Conservation (phyloP, 2,329 filamentous ascomycete species). For the Nemania sp. region DNA sequence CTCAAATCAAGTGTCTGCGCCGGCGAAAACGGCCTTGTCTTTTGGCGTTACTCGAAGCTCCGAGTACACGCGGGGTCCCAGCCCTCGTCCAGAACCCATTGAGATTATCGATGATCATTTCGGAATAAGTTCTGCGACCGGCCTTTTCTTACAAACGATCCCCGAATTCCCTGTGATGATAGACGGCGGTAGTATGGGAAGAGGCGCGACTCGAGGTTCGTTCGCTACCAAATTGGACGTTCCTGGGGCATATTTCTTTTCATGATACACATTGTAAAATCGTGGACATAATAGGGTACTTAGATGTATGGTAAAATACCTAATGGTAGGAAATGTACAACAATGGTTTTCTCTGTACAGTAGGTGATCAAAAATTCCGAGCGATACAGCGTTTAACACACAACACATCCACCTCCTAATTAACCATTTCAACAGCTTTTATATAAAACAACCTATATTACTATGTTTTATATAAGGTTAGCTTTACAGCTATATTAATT, state of each 20-base stretch:
- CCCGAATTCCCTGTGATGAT: conserved; percentile 10
- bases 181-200: neutral
- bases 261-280: neutral
- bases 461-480: no score
- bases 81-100: conserved; percentile 32
- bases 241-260: conserved; percentile 32
- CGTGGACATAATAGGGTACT: no score
- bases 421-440: no score
- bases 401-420: no score
- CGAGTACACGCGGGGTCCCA: conserved; percentile 16
- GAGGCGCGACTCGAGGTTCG: conserved; percentile 4
- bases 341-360: no score
- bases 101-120: conserved; percentile 52
- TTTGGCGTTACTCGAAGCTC: conserved; percentile 35
- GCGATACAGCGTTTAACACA: no score
- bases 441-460: no score
- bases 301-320: no score
- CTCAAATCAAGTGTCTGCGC: conserved; percentile 14
- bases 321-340: no score
- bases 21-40: conserved; percentile 17
- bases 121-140: conserved; percentile 65
- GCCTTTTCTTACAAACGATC: conserved; percentile 53
- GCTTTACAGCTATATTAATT: no score
- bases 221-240: conserved; percentile 40
- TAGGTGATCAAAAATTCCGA: no score